phyloP scores from a whole-genome alignment of 1,284 basidiomycete species.

The Apiotrichum sp. region DNA sequence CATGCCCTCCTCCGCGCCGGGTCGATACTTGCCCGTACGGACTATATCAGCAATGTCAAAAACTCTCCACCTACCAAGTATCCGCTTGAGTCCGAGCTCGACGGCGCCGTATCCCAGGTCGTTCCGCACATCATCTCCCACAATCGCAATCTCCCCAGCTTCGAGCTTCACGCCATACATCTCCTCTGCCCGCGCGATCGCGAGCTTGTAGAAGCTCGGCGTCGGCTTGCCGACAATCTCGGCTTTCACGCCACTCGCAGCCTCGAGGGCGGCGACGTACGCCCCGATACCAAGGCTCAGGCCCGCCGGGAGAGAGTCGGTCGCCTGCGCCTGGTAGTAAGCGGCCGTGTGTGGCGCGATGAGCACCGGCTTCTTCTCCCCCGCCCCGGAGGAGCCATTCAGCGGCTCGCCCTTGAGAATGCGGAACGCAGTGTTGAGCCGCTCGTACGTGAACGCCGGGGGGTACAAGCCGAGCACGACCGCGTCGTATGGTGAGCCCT shows the following conservation, averaged over 20 bases:
- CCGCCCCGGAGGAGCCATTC: background rate
- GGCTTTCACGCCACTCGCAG: constrained; percentile 52
- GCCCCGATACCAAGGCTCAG: constrained; percentile 64
- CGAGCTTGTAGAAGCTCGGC: constrained; percentile 56
- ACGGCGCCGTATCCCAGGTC: constrained; percentile 61
- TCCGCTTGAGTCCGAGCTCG: constrained; percentile 57
- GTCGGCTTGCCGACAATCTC: constrained; percentile 63
- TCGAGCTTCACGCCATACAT: constrained; percentile 24
- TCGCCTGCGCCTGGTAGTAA: constrained; percentile 55
- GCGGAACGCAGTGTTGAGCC: constrained; percentile 61
- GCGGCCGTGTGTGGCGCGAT: constrained; percentile 50
- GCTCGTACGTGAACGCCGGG: constrained; percentile 52
- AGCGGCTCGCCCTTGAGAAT: constrained; percentile 50
- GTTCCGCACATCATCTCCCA: constrained; percentile 62
- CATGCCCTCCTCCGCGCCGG: constrained; percentile 22
- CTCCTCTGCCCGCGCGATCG: constrained; percentile 51
- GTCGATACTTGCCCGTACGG: constrained; percentile 36
- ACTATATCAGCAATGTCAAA: constrained; percentile 20
- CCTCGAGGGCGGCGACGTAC: constrained; percentile 61
- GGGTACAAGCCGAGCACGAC: constrained; percentile 65
- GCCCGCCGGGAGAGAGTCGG: constrained; percentile 48
- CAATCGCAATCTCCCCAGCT: constrained; percentile 51
- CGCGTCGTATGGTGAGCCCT: constrained; percentile 49
- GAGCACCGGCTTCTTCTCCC: constrained; percentile 45
- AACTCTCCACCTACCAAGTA: constrained; percentile 53